Conservation (phyloP, 2,329 filamentous ascomycete genomes). For the Penicillium sp. region DNA sequence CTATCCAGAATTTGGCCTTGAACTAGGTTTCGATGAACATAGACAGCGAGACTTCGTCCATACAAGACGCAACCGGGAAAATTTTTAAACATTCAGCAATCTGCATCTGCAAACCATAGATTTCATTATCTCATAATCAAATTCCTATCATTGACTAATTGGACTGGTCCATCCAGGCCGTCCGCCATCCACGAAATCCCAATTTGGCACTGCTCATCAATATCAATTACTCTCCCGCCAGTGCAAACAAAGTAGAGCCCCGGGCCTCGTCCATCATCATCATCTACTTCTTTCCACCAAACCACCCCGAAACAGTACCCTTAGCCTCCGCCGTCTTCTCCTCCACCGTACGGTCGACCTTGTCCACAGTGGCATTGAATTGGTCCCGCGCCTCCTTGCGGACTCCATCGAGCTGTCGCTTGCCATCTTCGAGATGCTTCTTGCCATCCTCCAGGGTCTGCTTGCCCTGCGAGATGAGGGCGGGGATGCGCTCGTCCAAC, state of each 20-base stretch:
- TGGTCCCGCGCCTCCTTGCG: constrained; percentile 63
- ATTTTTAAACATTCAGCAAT: no score
- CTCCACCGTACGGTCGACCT: constrained; percentile 81
- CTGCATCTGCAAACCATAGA: not conserved
- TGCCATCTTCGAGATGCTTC: constrained; percentile 54
- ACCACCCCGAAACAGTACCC: constrained; percentile 81
- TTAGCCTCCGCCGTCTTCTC: constrained; percentile 78
- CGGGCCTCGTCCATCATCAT: not conserved
- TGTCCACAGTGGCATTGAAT: constrained; percentile 63
- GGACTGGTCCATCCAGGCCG: no score
- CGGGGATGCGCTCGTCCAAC: constrained; percentile 62
- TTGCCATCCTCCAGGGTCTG: not conserved
- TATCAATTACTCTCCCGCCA: no score
- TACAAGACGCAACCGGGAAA: no score
- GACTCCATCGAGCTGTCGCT: constrained; percentile 58
- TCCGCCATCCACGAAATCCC: not conserved
- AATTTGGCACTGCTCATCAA: not conserved
- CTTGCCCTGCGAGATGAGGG: constrained; percentile 45
- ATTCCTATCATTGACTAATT: not conserved
- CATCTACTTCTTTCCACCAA: constrained; percentile 59
- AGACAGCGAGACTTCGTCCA: not conserved
- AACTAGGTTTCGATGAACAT: not conserved
- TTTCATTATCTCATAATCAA: not conserved
- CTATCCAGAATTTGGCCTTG: not conserved
- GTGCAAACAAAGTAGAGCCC: not conserved